phyloP scores from a whole-genome alignment of 257 asterid genomes.

The Dorcoceras hygrometricum region DNA sequence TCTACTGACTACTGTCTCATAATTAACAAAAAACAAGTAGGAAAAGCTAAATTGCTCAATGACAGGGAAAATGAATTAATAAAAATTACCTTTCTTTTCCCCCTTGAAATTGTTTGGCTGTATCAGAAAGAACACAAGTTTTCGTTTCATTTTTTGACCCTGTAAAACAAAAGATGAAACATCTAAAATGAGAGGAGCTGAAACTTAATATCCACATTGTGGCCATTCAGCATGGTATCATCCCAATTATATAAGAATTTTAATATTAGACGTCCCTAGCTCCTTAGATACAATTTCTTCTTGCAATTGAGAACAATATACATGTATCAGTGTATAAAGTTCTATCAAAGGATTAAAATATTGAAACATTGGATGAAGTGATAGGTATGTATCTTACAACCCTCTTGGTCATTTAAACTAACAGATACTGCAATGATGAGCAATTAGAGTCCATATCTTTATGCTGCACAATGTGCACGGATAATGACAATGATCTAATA shows the following conservation, averaged over 20 bases:
- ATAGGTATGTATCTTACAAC: too few relatives aligned
- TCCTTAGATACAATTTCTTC: neutral
- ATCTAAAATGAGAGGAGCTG: neutral
- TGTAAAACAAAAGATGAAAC: slow-evolving; percentile 22
- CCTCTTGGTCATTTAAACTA: too few relatives aligned
- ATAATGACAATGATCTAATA: neutral
- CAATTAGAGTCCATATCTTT: too few relatives aligned
- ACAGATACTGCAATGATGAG: too few relatives aligned
- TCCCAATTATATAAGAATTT: neutral
- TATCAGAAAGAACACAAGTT: slow-evolving; percentile 31
- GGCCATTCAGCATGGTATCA: neutral
- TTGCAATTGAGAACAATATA: neutral
- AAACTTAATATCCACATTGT: too few relatives aligned
- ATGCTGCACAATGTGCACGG: neutral
- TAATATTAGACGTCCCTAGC: neutral
- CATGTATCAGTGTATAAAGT: too few relatives aligned
- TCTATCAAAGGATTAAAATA: too few relatives aligned
- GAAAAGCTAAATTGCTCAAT: slow-evolving; percentile 11
- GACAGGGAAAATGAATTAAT: slow-evolving; percentile 17
- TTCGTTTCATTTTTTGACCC: slow-evolving; percentile 38
- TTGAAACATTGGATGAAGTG: too few relatives aligned
- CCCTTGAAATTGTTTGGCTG: slow-evolving; percentile 36
- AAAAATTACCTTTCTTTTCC: slow-evolving; percentile 54
- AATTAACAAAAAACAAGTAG: slow-evolving; percentile 7
- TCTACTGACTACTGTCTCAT: slow-evolving; percentile 6